Evolutionary conservation across 2,329 filamentous ascomycete genomes (phyloP).

Genomic region (Talaromyces piceae): DNA sequence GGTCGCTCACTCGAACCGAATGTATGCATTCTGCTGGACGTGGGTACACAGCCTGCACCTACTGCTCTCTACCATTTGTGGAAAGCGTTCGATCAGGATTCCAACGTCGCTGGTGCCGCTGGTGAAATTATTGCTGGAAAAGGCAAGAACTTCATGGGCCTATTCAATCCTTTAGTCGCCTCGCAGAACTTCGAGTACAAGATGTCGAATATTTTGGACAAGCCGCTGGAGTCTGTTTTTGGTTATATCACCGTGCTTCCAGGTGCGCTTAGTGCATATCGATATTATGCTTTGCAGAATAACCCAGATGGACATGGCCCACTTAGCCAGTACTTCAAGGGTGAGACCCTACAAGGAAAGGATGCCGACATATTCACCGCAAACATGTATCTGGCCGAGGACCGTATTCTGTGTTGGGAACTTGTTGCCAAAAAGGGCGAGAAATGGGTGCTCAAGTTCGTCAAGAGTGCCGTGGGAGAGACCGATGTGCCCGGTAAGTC

Average conservation of each 20-base stretch:
- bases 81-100: conserved; percentile 98
- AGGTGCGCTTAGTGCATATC: conserved; percentile 88
- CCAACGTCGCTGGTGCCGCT: conserved; percentile 91
- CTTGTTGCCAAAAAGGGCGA: conserved; percentile 90
- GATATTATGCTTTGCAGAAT: conserved; percentile 93
- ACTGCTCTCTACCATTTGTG: conserved; percentile 96
- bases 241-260: conserved; percentile 97
- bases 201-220: conserved; percentile 98
- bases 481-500: conserved; percentile 84
- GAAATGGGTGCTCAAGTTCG: conserved; percentile 96
- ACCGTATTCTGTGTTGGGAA: conserved; percentile 98
- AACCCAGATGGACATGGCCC: conserved; percentile 93
- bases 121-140: conserved; percentile 98
- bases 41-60: conserved; percentile 81
- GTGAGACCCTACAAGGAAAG: conserved; percentile 90
- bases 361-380: conserved; percentile 96
- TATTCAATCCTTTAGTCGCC: conserved; percentile 89
- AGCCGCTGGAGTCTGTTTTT: conserved; percentile 93
- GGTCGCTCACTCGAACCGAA: conserved; percentile 88
- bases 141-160: conserved; percentile 66
- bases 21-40: conserved; percentile 92
- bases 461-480: conserved; percentile 92
- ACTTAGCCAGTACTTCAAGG: conserved; percentile 97
- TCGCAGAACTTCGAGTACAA: conserved; percentile 99
- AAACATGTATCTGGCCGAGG: conserved; percentile 98